Percentiles rank a stretch among this genome's conserved stretches.
phyloP scores from a whole-genome alignment of 2,329 filamentous ascomycete genomes.

The Cadophora sp. region DNA sequence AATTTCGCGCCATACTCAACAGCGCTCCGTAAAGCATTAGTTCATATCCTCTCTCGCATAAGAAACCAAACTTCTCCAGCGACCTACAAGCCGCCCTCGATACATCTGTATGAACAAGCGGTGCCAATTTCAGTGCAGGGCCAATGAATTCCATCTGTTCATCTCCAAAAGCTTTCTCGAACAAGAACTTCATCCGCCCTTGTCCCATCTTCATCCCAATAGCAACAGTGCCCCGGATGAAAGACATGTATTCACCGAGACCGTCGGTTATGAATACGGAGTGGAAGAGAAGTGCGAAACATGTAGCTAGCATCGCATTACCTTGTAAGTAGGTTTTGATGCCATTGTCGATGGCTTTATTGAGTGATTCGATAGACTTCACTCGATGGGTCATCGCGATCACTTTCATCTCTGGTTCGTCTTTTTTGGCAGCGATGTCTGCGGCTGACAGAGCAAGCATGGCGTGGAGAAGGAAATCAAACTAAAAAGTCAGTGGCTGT shows the following conservation, averaged over 20 bases:
- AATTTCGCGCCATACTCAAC: slow-evolving; percentile 49
- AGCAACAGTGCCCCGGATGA: slow-evolving; percentile 63
- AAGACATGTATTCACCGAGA: slow-evolving; percentile 65
- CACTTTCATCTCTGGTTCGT: slow-evolving; percentile 36
- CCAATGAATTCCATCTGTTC: slow-evolving; percentile 50
- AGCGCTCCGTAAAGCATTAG: slow-evolving; percentile 54
- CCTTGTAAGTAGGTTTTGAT: slow-evolving; percentile 56
- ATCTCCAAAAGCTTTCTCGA: slow-evolving; percentile 54
- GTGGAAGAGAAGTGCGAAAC: slow-evolving; percentile 65
- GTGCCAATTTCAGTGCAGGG: slow-evolving; percentile 53
- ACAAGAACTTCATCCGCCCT: slow-evolving; percentile 55
- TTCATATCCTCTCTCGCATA: slow-evolving; percentile 54
- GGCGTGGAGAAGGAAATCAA: slow-evolving; percentile 73
- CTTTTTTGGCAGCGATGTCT: slow-evolving; percentile 59
- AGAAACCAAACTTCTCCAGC: slow-evolving; percentile 50
- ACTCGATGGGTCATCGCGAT: slow-evolving; percentile 70
- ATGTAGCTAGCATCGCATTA: slow-evolving; percentile 66
- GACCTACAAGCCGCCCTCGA: slow-evolving; percentile 54
- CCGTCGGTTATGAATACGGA: slow-evolving; percentile 63
- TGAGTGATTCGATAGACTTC: slow-evolving; percentile 65
- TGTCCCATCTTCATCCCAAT: slow-evolving; percentile 62
- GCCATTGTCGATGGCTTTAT: slow-evolving; percentile 44
- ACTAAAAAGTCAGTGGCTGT: slow-evolving; percentile 46
- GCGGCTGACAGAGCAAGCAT: slow-evolving; percentile 73
- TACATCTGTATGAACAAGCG: slow-evolving; percentile 54